Evolutionary conservation across 108 stramenopile species (phyloP), one percentile per base, ranked within the genome.

Genomic region (Thalassiosira profunda): DNA sequence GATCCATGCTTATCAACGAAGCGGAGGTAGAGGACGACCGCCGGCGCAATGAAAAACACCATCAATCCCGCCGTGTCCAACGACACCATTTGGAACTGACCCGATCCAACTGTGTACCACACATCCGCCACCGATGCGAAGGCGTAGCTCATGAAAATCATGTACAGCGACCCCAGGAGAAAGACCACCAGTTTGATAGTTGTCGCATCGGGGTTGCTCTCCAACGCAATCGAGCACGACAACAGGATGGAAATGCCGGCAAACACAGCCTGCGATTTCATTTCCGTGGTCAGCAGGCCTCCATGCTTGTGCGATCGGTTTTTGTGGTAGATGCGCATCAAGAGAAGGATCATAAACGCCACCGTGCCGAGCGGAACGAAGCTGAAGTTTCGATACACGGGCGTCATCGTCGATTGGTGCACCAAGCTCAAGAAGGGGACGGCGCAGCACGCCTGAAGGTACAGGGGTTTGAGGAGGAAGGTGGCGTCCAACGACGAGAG

Each of bases 21-120:
- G 12, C 79, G 56, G 25, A 55, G 48, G 14, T 14, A 45, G 14
- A 80, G 40, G n/a, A 80, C 10, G 2, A 46, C 51, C 17, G 36
- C 35, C 7, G 79, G 79, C 6, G 35, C 43, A 41, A 74, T 38
- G 44, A 80, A 74, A 24, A 57, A 80, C 11, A 80, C 2, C 29
- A 69, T 61, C 66, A 80, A 74, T 4, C 79, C 72, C 6, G 28
- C 43, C 18, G 67, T 58, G 30, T 80, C 79, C 36, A 80, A 31
- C 25, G 72, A 74, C 9, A 80, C 52, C 79, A 80, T 80, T 46
- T 69, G 72, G 30, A 80, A 80, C 28, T 80, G 79, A 24, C 79
- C 73, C 36, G 79, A 74, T 14, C 79, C 79, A 28, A 80, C 67
- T 11, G 72, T 44, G 28, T 80, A 80, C 79, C 79, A 80, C 9